Conservation (phyloP, 2,329 filamentous ascomycete genomes). For the Colletotrichum kahawae region DNA sequence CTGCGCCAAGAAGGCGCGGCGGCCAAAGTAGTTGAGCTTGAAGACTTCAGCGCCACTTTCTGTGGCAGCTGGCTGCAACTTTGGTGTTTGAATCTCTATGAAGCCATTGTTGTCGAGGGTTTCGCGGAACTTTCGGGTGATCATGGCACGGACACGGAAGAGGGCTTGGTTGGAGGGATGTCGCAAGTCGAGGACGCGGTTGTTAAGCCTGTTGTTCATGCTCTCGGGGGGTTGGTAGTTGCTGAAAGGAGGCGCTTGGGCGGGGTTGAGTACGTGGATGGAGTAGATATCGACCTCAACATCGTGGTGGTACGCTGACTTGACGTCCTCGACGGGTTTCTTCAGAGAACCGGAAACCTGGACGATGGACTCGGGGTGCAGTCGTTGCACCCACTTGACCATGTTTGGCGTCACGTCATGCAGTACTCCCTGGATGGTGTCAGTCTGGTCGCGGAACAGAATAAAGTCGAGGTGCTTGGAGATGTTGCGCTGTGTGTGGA, state of each 20-base stretch:
- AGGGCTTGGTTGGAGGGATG: slow-evolving; percentile 88
- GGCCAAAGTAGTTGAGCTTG: slow-evolving; percentile 88
- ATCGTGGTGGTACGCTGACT: slow-evolving; percentile 76
- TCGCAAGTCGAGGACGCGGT: slow-evolving; percentile 79
- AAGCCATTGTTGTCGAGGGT: slow-evolving; percentile 79
- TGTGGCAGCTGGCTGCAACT: slow-evolving; percentile 87
- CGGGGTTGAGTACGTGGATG: slow-evolving; percentile 56
- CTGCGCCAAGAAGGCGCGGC: slow-evolving; percentile 86
- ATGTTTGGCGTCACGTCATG: slow-evolving; percentile 65
- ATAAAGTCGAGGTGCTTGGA: slow-evolving; percentile 85
- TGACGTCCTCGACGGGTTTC: slow-evolving; percentile 74
- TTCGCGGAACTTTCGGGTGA: slow-evolving; percentile 80
- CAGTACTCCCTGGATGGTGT: slow-evolving; percentile 85
- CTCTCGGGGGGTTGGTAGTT: slow-evolving; percentile 44
- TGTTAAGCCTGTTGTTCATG: slow-evolving; percentile 32
- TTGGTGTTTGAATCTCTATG: slow-evolving; percentile 93
- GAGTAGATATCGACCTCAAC: slow-evolving; percentile 74
- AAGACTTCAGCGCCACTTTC: slow-evolving; percentile 93
- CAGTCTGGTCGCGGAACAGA: slow-evolving; percentile 82
- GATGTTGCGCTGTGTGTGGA: slow-evolving; percentile 82
- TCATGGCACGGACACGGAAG: slow-evolving; percentile 83
- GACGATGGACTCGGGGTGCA: slow-evolving; percentile 79
- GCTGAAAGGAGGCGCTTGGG: slow-evolving; percentile 54
- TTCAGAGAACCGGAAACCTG: slow-evolving; percentile 77
- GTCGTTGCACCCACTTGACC: slow-evolving; percentile 85